Conservation (phyloP, 805 yeast genomes). For the Cyberlindnera saturnus region DNA sequence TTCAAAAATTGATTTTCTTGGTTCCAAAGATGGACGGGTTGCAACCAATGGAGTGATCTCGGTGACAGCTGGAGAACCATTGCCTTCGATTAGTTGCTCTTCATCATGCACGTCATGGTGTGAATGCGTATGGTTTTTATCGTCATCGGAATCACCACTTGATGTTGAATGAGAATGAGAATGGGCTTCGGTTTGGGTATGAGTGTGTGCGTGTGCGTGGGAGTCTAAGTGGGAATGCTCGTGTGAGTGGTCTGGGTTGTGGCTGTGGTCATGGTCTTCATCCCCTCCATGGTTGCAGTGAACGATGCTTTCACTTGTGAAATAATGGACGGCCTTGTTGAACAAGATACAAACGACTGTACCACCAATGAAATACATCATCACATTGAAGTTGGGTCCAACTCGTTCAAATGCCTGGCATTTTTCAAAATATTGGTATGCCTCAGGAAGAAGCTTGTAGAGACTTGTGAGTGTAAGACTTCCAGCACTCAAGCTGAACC, state of each 20-base stretch:
- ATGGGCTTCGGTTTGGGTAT: conserved; percentile 6
- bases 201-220: conserved; percentile 1
- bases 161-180: conserved; percentile 1
- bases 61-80: background rate
- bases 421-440: conserved; percentile 38
- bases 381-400: conserved; percentile 32
- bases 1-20: conserved; percentile 10
- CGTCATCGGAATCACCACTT: conserved; percentile 2
- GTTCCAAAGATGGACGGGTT: background rate
- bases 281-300: conserved; percentile 72
- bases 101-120: conserved; percentile 1
- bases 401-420: conserved; percentile 16
- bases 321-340: conserved; percentile 61
- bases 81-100: conserved; percentile 1
- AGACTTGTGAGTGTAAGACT: conserved; percentile 76
- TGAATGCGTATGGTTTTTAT: conserved; percentile 1
- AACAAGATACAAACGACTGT: conserved; percentile 50
- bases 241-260: conserved; percentile 4
- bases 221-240: conserved; percentile 12
- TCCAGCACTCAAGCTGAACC: conserved; percentile 76
- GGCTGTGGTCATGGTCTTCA: conserved; percentile 14
- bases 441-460: conserved; percentile 70
- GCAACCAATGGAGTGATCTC: conserved; percentile 1
- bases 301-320: conserved; percentile 76
- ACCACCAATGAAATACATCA: conserved; percentile 52